Evolutionary conservation across 2,329 filamentous ascomycete species (phyloP).

Genomic region (Cryphonectria nitschkei): DNA sequence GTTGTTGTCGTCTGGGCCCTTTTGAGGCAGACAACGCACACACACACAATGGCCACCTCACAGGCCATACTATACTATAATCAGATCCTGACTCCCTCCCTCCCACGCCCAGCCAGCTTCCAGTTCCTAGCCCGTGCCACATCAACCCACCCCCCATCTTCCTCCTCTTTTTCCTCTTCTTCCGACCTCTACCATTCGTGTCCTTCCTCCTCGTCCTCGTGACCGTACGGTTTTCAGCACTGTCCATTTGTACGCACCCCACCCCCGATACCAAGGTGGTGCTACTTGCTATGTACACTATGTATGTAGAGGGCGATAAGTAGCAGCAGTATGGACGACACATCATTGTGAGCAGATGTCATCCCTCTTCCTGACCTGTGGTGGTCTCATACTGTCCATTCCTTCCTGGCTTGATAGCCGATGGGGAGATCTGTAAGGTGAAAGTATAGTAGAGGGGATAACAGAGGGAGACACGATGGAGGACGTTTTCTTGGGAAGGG

Average conservation of each 20-base stretch:
- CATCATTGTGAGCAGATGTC: not conserved
- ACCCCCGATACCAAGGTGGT: not conserved
- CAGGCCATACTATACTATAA: not conserved
- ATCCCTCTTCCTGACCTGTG: not conserved
- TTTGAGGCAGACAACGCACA: conserved; percentile 5
- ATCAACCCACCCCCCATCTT: not conserved
- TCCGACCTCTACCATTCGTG: not conserved
- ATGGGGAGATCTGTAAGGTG: not conserved
- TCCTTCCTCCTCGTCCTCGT: not conserved
- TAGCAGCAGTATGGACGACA: not conserved
- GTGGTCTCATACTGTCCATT: not conserved
- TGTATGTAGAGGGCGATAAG: not conserved
- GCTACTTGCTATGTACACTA: not conserved
- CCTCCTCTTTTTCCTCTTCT: not conserved
- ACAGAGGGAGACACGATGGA: not conserved
- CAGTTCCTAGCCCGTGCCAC: not conserved
- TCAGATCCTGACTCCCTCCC: not conserved
- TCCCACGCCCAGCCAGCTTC: not conserved
- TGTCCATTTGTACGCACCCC: not conserved
- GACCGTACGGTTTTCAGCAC: not conserved
- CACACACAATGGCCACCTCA: not conserved
- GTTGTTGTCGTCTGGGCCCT: not conserved
- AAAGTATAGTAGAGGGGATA: too few species aligned
- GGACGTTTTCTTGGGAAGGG: not conserved
- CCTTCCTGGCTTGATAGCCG: not conserved